These are phyloP conservation scores for Aspergillus sojae DNA, from an alignment of 2,329 filamentous ascomycete species.

Conservation along the genomic window DNA sequence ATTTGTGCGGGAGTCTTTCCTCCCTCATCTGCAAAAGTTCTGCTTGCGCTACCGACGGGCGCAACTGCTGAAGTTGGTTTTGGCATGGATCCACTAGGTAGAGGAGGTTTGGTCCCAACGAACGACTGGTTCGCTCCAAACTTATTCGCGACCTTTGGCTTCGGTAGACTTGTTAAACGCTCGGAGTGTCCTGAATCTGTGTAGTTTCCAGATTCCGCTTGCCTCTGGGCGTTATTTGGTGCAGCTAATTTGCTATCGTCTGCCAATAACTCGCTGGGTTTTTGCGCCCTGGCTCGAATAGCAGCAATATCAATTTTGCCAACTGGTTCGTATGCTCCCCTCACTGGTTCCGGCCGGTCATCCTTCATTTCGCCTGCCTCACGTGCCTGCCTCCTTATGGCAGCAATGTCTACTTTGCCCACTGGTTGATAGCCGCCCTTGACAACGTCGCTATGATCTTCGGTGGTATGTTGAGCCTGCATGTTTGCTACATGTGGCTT, in stretches of 20 bases:
- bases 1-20: conserved; percentile 96
- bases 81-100: conserved; percentile 68
- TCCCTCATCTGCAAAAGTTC: conserved; percentile 90
- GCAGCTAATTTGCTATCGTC: conserved; percentile 46
- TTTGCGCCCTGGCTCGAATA: conserved; percentile 82
- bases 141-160: conserved; percentile 91
- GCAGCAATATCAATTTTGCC: conserved; percentile 97
- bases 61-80: conserved; percentile 62
- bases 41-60: conserved; percentile 74
- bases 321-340: conserved; percentile 90
- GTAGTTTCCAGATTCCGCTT: conserved; percentile 73
- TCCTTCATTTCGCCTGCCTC: conserved; percentile 61
- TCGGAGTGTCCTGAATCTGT: conserved; percentile 73
- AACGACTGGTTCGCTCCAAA: conserved; percentile 76
- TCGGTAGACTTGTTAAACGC: conserved; percentile 82
- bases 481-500: conserved; percentile 62
- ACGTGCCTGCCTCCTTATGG: conserved; percentile 75
- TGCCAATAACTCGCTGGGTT: conserved; percentile 46
- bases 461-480: conserved; percentile 49
- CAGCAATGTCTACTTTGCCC: conserved; percentile 96
- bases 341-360: conserved; percentile 80
- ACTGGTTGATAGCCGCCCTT: conserved; percentile 88
- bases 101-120: conserved; percentile 84
- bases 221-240: conserved; percentile 51
- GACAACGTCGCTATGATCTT: conserved; percentile 66